phyloP scores from a whole-genome alignment of 2,329 filamentous ascomycete genomes.

The Trichoderma gracile region DNA sequence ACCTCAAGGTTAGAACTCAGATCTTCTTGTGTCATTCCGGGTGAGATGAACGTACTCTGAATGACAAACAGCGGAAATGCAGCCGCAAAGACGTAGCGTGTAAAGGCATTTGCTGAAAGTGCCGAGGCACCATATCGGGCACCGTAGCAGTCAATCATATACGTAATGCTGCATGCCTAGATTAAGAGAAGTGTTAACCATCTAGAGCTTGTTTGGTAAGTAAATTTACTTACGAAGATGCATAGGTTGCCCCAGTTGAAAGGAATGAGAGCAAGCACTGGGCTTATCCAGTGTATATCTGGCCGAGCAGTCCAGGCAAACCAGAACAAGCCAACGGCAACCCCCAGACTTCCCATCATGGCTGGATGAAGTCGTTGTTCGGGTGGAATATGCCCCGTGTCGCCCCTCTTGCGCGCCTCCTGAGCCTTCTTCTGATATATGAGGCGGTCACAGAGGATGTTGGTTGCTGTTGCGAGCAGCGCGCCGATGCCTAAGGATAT shows the following conservation, averaged over 20 bases:
- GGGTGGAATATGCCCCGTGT: conserved; percentile 14
- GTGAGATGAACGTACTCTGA: conserved; percentile 10
- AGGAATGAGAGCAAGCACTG: conserved; percentile 28
- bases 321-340: conserved; percentile 30
- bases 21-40: no score
- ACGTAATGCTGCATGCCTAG: conserved; percentile 25
- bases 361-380: conserved; percentile 30
- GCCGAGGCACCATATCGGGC: conserved; percentile 27
- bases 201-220: neutral
- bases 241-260: conserved; percentile 27
- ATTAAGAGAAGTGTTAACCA: neutral
- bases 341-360: conserved; percentile 28
- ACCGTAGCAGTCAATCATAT: conserved; percentile 31
- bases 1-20: neutral
- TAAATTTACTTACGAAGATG: conserved; percentile 20
- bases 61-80: conserved; percentile 49
- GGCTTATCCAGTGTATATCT: conserved; percentile 27
- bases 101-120: conserved; percentile 46
- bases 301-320: conserved; percentile 24
- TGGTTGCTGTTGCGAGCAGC: conserved; percentile 21
- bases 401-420: neutral
- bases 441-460: conserved; percentile 26
- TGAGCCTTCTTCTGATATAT: neutral
- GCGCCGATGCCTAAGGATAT: conserved; percentile 26
- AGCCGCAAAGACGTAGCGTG: conserved; percentile 45